Evolutionary conservation across 371 early-diverging fungal genomes (phyloP), one percentile per base, ranked within the genome.

Genomic region (Mucor sp.): DNA sequence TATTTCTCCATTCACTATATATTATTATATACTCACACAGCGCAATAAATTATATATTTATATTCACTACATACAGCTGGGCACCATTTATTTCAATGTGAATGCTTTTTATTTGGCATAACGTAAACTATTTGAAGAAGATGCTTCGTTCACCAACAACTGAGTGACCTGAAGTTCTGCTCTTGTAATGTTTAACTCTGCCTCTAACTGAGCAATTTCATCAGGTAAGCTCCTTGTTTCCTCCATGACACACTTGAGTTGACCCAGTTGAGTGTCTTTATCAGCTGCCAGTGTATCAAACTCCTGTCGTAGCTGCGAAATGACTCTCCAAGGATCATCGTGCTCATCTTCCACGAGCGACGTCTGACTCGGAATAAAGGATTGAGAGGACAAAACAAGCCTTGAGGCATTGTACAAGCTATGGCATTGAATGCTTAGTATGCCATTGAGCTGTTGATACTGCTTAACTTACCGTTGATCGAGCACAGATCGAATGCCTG

Each of bases 141-240:
- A 25, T 50, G 50, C 23, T 28, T 69, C 69, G 43, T 58, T 59
- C 8, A 69, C 69, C 8, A 69, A 25, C 32, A 69, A 32, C 23
- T 69, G 69, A 21, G 77, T 75, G 4, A 80, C 69, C 32, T 77
- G 67, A 11, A 80, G 62, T 43, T 80, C 80, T 12, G 80, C 77
- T 44, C 67, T 63, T 43, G 77, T 75, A 14, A 80, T 71, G 39
- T 77, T 80, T 14, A 80, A 44, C 59, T 80, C 80, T 6, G 80
- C 80, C 60, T 80, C 80, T 39, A 77, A 41, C 44, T 72, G 73
- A n/a, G 80, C 75, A 7, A 77, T 74, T 41, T 64, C 65, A 30
- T 80, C 77, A 8, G 70, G 65, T n/a, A 76, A 58, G 28, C 48
- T 56, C 30, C 69, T 73, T 30, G 62, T 63, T 43, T 75, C 71